phyloP scores from a whole-genome alignment of 2,329 filamentous ascomycete species.

The Clarireedia hainanense region DNA sequence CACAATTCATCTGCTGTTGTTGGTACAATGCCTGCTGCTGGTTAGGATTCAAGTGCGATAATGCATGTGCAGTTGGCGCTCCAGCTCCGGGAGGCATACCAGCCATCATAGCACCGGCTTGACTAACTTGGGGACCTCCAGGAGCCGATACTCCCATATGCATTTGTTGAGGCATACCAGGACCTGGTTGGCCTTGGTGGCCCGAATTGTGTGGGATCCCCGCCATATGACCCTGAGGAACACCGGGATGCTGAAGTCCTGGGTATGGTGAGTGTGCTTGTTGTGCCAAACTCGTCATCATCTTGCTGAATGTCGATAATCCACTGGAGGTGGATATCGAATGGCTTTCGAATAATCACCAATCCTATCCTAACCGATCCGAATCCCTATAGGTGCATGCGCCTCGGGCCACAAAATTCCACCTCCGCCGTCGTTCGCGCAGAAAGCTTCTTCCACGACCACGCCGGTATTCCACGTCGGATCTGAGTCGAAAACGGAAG shows the following conservation, averaged over 20 bases:
- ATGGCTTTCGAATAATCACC: slow-evolving; percentile 23
- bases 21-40: slow-evolving; percentile 27
- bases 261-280: slow-evolving; percentile 64
- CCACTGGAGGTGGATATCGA: slow-evolving; percentile 53
- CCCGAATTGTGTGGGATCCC: slow-evolving; percentile 53
- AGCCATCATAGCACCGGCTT: slow-evolving; percentile 62
- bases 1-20: slow-evolving; percentile 23
- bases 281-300: slow-evolving; percentile 64
- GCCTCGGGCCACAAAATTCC: slow-evolving; percentile 21
- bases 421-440: slow-evolving; percentile 41
- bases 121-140: slow-evolving; percentile 61
- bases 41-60: slow-evolving; percentile 61
- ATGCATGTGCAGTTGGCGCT: slow-evolving; percentile 54
- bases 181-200: slow-evolving; percentile 57
- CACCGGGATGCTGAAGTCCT: slow-evolving; percentile 65
- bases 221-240: slow-evolving; percentile 47
- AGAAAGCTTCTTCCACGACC: slow-evolving; percentile 21
- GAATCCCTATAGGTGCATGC: slow-evolving; percentile 19
- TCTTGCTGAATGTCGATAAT: slow-evolving; percentile 39
- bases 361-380: background rate
- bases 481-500: slow-evolving; percentile 4
- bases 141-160: slow-evolving; percentile 68
- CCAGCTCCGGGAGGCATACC: slow-evolving; percentile 62
- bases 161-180: slow-evolving; percentile 59
- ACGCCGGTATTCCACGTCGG: slow-evolving; percentile 10